Percentiles rank a stretch among this genome's conserved stretches.
These are phyloP conservation scores for Fraxinus angustifolia DNA, from an alignment of 305 asterid genomes.

Conservation along the genomic window DNA sequence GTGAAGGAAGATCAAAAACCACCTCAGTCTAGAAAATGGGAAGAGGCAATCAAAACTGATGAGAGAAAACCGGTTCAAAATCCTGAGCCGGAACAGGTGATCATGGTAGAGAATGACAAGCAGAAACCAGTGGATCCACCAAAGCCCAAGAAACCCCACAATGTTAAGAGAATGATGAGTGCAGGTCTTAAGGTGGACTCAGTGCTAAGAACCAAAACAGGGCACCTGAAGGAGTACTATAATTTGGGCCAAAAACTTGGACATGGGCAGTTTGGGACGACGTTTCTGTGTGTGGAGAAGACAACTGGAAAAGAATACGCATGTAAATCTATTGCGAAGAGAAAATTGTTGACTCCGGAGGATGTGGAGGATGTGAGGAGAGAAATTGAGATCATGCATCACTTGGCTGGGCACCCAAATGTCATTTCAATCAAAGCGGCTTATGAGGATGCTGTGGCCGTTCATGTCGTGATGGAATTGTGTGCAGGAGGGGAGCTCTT, in stretches of 20 bases:
- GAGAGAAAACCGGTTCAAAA: conserved; percentile 19
- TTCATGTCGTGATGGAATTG: conserved; percentile 82
- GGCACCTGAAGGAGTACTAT: conserved; percentile 53
- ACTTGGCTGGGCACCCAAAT: conserved; percentile 52
- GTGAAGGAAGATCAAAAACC: conserved; percentile 24
- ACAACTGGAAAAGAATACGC: conserved; percentile 49
- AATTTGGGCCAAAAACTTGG: conserved; percentile 54
- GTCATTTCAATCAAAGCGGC: conserved; percentile 70
- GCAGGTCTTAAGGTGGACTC: conserved; percentile 59
- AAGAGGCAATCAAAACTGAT: conserved; percentile 27
- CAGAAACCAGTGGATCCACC: conserved; percentile 22
- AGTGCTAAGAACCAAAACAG: conserved; percentile 60
- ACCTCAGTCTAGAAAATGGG: conserved; percentile 25
- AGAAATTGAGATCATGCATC: conserved; percentile 77
- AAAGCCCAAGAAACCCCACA: conserved; percentile 31
- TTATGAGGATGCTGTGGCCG: conserved; percentile 75
- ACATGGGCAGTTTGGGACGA: conserved; percentile 60
- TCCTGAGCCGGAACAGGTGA: neutral
- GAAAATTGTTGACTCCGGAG: conserved; percentile 47
- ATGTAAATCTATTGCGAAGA: conserved; percentile 69
- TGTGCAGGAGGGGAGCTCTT: conserved; percentile 91
- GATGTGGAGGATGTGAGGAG: conserved; percentile 75
- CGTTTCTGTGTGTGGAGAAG: conserved; percentile 55
- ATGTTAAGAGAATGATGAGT: conserved; percentile 54
- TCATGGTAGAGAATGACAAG: conserved; percentile 10